Evolutionary conservation across 345 rosid species (phyloP).

Genomic region (Turritis glabra): DNA sequence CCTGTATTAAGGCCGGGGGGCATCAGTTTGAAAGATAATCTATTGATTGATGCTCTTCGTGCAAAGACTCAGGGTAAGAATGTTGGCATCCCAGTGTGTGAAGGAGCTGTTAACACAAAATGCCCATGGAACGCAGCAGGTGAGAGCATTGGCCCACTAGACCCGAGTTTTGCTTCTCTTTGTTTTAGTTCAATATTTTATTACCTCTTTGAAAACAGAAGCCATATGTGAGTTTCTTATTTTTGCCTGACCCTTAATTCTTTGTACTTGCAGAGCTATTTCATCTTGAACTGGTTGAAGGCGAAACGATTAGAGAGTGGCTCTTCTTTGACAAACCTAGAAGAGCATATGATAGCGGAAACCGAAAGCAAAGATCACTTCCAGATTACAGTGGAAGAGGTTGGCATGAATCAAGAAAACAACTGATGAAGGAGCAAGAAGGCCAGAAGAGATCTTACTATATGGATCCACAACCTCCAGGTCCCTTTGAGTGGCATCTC

Average conservation of each 20-base stretch:
- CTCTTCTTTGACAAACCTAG: conserved; percentile 89
- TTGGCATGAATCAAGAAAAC: conserved; percentile 96
- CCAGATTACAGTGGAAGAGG: conserved; percentile 87
- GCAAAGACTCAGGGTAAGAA: conserved; percentile 69
- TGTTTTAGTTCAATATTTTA: not conserved
- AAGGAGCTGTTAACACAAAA: conserved; percentile 80
- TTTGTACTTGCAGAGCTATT: conserved; percentile 60
- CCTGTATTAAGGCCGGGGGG: conserved; percentile 82
- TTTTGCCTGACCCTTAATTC: not conserved
- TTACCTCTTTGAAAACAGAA: not conserved
- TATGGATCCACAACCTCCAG: conserved; percentile 92
- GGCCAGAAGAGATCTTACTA: conserved; percentile 87
- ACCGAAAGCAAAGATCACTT: conserved; percentile 88
- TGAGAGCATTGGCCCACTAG: conserved; percentile 29
- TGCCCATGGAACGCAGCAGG: conserved; percentile 90
- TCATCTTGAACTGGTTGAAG: conserved; percentile 59
- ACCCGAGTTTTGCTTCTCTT: not conserved
- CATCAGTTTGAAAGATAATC: conserved; percentile 70
- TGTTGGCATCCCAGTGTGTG: conserved; percentile 90
- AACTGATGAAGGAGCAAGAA: conserved; percentile 70
- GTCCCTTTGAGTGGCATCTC: conserved; percentile 77
- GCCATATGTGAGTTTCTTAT: not conserved
- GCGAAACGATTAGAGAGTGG: conserved; percentile 83
- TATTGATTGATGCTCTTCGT: conserved; percentile 58
- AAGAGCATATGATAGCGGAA: conserved; percentile 88